phyloP scores from a whole-genome alignment of 208 protist species.

The Vickermania spadyakhi region DNA sequence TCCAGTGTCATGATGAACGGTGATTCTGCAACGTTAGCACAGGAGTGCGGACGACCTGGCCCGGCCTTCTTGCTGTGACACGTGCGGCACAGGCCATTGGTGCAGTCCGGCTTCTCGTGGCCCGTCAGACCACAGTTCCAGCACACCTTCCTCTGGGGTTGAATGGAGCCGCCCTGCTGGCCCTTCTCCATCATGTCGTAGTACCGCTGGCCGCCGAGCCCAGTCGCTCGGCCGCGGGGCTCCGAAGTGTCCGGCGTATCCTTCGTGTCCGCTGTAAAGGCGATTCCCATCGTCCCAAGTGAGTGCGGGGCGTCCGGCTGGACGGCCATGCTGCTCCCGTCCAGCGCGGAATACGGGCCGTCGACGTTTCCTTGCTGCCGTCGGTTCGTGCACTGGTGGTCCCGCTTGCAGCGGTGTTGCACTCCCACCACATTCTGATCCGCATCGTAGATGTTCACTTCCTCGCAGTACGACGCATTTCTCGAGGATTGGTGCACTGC shows the following conservation, averaged over 20 bases:
- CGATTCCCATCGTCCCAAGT: background rate
- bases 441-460: background rate
- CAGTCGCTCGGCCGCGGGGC: no score
- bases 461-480: background rate
- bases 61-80: conserved; percentile 47
- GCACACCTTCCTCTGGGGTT: conserved; percentile 49
- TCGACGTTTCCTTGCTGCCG: background rate
- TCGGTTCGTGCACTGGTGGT: background rate
- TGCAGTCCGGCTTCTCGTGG: conserved; percentile 78
- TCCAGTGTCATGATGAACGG: conserved; percentile 28
- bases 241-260: background rate
- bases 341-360: background rate
- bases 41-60: conserved; percentile 21
- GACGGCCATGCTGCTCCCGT: background rate
- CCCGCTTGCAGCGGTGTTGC: background rate
- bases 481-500: background rate
- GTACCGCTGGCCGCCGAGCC: conserved; percentile 24
- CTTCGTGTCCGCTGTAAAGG: background rate
- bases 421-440: background rate
- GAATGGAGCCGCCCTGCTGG: conserved; percentile 3
- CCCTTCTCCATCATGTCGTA: conserved; percentile 43
- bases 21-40: conserved; percentile 22
- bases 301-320: background rate
- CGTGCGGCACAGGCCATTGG: conserved; percentile 53
- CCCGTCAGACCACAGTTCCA: conserved; percentile 72